These are phyloP conservation scores for Rehmannia glutinosa DNA, from an alignment of 257 asterid species.

Conservation along the genomic window DNA sequence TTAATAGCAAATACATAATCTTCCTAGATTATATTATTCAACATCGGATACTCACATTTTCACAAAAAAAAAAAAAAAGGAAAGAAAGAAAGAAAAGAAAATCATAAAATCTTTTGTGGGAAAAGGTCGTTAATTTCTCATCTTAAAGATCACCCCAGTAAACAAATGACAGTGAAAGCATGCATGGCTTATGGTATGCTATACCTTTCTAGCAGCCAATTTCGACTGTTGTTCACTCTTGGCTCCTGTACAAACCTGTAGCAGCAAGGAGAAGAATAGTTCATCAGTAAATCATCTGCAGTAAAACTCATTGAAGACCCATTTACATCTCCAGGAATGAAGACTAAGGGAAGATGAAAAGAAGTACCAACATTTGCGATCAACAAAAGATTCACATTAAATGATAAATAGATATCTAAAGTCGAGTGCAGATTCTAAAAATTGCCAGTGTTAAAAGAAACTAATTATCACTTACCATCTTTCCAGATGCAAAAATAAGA, in stretches of 20 bases:
- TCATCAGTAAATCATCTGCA: neutral
- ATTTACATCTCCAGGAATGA: neutral
- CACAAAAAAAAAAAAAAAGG: neutral
- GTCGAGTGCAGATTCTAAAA: neutral
- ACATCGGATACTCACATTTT: neutral
- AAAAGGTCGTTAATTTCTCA: neutral
- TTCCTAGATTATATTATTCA: neutral
- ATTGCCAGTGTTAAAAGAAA: neutral
- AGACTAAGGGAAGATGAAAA: neutral
- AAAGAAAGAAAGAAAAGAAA: neutral
- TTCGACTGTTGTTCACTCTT: slow-evolving; percentile 38
- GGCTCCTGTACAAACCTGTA: slow-evolving; percentile 42
- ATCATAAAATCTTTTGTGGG: neutral
- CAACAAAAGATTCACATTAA: neutral
- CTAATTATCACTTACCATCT: slow-evolving; percentile 23
- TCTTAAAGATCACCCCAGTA: neutral
- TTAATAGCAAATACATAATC: neutral
- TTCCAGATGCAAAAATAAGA: slow-evolving; percentile 41
- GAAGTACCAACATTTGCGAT: neutral
- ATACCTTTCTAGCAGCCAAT: slow-evolving; percentile 40
- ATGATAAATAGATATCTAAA: neutral
- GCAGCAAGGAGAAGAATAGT: neutral
- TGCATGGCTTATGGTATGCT: neutral
- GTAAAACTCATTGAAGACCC: neutral
- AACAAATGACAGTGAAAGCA: neutral